Percentiles rank a stretch among this genome's conserved stretches.
phyloP scores from a whole-genome alignment of 768 basidiomycete species.

The Rhizopogon salebrosus region DNA sequence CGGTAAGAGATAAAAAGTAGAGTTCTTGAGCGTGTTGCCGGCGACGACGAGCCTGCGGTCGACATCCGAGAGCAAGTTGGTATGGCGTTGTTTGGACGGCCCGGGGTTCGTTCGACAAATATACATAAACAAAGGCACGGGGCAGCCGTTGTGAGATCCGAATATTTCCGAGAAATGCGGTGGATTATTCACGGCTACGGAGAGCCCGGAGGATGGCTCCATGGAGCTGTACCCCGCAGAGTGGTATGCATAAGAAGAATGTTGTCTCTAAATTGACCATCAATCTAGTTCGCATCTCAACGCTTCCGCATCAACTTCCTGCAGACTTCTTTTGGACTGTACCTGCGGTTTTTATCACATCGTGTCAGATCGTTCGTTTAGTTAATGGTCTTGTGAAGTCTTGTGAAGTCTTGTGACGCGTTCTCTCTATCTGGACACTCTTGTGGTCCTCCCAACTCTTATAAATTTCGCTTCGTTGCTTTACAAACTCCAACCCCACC shows the following conservation, averaged over 20 bases:
- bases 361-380: slow-evolving; percentile 23
- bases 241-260: too few species aligned
- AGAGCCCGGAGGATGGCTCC: neutral
- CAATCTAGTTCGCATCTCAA: slow-evolving; percentile 2
- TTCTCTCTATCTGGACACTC: slow-evolving; percentile 13
- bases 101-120: slow-evolving; percentile 12
- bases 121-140: slow-evolving; percentile 15
- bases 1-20: slow-evolving; percentile 92
- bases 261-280: too few species aligned
- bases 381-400: slow-evolving; percentile 25
- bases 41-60: slow-evolving; percentile 26
- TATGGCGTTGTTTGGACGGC: slow-evolving; percentile 16
- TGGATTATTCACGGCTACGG: neutral
- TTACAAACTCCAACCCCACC: slow-evolving; percentile 8
- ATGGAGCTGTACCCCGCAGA: neutral
- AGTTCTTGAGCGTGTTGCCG: slow-evolving; percentile 80
- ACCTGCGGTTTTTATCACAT: slow-evolving; percentile 23
- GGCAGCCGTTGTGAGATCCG: neutral
- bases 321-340: neutral
- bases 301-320: slow-evolving; percentile 3
- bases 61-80: slow-evolving; percentile 26
- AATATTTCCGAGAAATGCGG: neutral
- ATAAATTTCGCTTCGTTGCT: slow-evolving; percentile 23
- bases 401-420: slow-evolving; percentile 19
- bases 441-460: slow-evolving; percentile 12